These are phyloP conservation scores for Rhododendron williamsianum DNA, from an alignment of 148 eudicot genomes.

Conservation along the genomic window DNA sequence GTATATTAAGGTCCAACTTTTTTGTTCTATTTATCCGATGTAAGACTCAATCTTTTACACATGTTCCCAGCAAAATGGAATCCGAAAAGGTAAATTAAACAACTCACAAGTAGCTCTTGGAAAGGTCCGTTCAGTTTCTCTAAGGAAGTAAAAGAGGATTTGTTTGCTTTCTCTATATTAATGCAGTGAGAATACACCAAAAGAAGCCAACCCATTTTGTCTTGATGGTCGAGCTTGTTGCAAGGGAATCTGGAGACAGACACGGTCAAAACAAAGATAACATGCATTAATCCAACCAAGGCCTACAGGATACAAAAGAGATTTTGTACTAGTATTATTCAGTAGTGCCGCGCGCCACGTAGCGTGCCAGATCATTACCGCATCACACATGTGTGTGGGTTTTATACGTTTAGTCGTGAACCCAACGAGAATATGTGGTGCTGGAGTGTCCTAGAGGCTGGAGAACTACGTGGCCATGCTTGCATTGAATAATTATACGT, in stretches of 20 bases:
- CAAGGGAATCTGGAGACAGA: constrained; percentile 33
- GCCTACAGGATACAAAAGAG: background rate
- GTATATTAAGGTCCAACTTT: too few relatives aligned
- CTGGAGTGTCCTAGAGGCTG: too few relatives aligned
- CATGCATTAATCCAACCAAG: background rate
- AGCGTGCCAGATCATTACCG: background rate
- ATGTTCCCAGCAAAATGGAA: too few relatives aligned
- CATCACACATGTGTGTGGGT: background rate
- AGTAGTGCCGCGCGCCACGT: background rate
- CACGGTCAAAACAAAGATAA: constrained; percentile 6
- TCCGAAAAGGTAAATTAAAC: too few relatives aligned
- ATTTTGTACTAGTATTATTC: background rate
- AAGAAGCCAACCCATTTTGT: constrained; percentile 23
- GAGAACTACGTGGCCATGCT: background rate
- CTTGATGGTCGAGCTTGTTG: constrained; percentile 29
- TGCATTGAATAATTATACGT: background rate
- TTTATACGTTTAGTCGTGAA: too few relatives aligned
- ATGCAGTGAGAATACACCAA: background rate
- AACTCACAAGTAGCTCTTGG: too few relatives aligned
- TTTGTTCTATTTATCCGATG: too few relatives aligned
- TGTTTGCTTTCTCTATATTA: too few relatives aligned
- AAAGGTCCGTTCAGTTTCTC: too few relatives aligned
- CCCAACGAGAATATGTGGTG: background rate
- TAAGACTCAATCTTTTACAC: too few relatives aligned
- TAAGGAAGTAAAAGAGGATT: too few relatives aligned